Evolutionary conservation across 2,329 filamentous ascomycete species (phyloP), one percentile per base, ranked within the genome.

Genomic region (Canariomyces notabilis): DNA sequence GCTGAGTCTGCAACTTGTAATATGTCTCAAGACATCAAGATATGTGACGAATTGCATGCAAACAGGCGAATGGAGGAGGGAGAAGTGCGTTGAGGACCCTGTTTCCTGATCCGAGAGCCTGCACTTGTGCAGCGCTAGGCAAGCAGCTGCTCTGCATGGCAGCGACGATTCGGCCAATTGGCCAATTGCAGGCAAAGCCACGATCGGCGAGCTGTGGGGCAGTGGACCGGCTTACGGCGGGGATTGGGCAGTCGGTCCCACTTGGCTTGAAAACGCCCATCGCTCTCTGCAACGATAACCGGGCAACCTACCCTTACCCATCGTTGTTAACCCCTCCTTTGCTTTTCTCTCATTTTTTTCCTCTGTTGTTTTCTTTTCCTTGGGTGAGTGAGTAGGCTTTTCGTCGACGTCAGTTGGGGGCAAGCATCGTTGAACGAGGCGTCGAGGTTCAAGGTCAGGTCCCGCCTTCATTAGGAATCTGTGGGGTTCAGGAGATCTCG

Each of bases 211-310:
- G 31, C 18, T 20, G 40, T 38, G 45, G 46, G 29, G 21, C 41
- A 18, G 21, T 21, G 18, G 22, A 33, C n/a, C n/a, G n/a, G n/a
- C n/a, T n/a, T n/a, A n/a, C n/a, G n/a, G 45, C 45, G 45, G 45
- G 46, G 37, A 35, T 48, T 51, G 49, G 49, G 19, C 29, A 41
- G 38, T 44, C 37, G 40, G 44, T 41, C 48, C 26, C 26, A 9
- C 26, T 29, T 4, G 7, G 29, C 44, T 35, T 36, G 7, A 23
- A 2, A 14, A 31, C 12, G 37, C 6, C 14, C 7, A 48, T 39
- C 46, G 35, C 40, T 19, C 32, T 14, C 14, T 14, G 16, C 20
- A 18, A 49, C 33, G 16, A 42, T 11, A 29, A 43, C 38, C 22
- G 20, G 29, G 39, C 47, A 49, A 34, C 33, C 4, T n/a, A 33